A percentile compares a stretch with the other conserved stretches of the same genome.
Conservation (phyloP, 2,329 filamentous ascomycete species). For the Microcyclosporella mali region DNA sequence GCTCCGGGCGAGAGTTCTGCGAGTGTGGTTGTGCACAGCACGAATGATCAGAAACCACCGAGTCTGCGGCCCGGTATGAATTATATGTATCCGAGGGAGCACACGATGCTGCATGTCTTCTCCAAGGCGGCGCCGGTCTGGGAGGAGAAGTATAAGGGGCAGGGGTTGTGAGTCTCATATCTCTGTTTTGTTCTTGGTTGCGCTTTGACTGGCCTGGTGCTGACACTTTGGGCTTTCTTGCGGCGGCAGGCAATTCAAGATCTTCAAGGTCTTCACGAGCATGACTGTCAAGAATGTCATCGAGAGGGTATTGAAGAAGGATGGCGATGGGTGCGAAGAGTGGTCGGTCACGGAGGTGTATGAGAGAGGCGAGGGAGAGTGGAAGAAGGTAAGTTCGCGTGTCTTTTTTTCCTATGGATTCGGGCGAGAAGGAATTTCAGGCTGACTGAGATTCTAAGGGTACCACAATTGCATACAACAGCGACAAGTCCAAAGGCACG, state of each 20-base stretch:
- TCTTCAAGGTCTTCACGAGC: slow-evolving; percentile 27
- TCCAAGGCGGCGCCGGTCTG: slow-evolving; percentile 23
- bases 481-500: slow-evolving; percentile 21
- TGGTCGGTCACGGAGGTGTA: slow-evolving; percentile 31
- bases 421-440: not conserved
- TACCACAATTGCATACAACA: not conserved
- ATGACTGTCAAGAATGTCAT: slow-evolving; percentile 26
- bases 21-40: not conserved
- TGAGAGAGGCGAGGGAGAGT: slow-evolving; percentile 28
- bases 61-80: slow-evolving; percentile 21
- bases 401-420: not conserved
- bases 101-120: slow-evolving; percentile 30
- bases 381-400: slow-evolving; percentile 24
- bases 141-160: slow-evolving; percentile 18
- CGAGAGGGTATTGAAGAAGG: slow-evolving; percentile 24
- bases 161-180: not conserved
- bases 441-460: not conserved
- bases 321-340: slow-evolving; percentile 17
- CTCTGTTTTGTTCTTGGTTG: no score
- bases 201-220: no score
- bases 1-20: not conserved
- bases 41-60: slow-evolving; percentile 3
- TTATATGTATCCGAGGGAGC: slow-evolving; percentile 23
- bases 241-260: slow-evolving; percentile 22
- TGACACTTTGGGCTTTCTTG: no score